Evolutionary conservation across 2,329 filamentous ascomycete species (phyloP), one percentile per base, ranked within the genome.

Genomic region (Xylaria sp.): DNA sequence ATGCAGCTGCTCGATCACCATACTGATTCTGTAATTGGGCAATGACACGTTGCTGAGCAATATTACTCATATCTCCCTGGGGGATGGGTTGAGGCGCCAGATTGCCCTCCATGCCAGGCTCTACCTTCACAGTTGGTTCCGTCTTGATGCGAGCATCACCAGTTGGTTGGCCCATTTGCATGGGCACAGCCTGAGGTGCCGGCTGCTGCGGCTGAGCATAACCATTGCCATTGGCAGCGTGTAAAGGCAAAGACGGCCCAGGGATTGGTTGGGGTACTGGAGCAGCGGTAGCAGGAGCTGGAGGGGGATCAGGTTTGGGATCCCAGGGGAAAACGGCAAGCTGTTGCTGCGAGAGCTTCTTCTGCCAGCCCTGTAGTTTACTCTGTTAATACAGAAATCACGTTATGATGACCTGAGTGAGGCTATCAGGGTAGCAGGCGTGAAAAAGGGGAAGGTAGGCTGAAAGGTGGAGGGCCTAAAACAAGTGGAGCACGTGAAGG

Each of bases 261-360:
- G 74, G 66, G 33, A 68, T 63, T 64, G 75, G 70, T 53, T 76
- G 74, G 9, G 73, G 69, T 49, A 66, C 66, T 49, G 70, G 70
- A 72, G 79, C 74, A 75, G 78, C 81, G 59, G 76, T 78, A 72
- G 80, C 80, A 65, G 82, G 78, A 67, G 80, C 76, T 74, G 84
- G 76, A 76, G 82, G 71, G 79, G 88, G 87, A 61, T 92, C 90
- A 59, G 92, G 91, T 78, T 92, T 90, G 51, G 96, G 95, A 78
- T 99, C 96, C 96, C 96, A 99, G 11, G 96, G 95, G 79, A 98
- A 97, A 66, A 88, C 85, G 68, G 96, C 96, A 70, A 98, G 91
- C 73, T 92, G 89, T 73, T 97, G 89, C 74, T 90, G 89, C 1
- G 94, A 92, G 42, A 99, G 87, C 81, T 97, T 97, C 76, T 90